Evolutionary conservation across 352 stramenopile species (phyloP), one percentile per base, ranked within the genome.

Genomic region (Globisporangium echinulatum): DNA sequence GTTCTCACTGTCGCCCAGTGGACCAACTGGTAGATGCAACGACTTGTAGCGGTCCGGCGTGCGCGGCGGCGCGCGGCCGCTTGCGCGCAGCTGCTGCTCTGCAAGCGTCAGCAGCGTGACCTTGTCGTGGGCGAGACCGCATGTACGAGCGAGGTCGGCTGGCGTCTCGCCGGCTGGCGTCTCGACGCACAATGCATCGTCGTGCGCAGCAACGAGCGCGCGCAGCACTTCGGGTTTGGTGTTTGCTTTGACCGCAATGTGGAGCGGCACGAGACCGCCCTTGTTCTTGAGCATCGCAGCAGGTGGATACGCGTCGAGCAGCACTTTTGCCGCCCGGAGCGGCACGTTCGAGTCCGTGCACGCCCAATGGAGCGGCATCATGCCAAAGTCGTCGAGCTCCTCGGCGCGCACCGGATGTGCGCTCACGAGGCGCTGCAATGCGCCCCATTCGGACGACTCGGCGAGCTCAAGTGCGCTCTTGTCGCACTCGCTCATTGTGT

Each of bases 201-300:
- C 67, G 14, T 76, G 69, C 7, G 64, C 71, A 14, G 63, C 61
- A 15, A 88, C 78, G 15, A 94, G 69, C 25, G 72, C 66, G 10
- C 75, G 62, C 6, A 94, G 61, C 36, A 92, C 79, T 25, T 89
- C 82, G 19, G 90, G 62, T 59, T 83, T 71, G 1, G 77, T 74
- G 49, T 83, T 79, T 15, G 85, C 82, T 67, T 94, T 92, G 55
- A 94, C 65, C 10, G 85, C 85, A 59, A 94, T 92, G 64, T 94
- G 85, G 36, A 94, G 71, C 52, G 85, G 85, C 19, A 91, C 58
- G 14, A 94, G 62, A 4, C 82, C 81, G 17, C 80, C 85, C 60
- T 90, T 90, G 71, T 94, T 94, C 56, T 82, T 84, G 54, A 80
- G 75, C 52, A 67, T 67, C 1, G 82, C 57, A 5, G 82, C 80